Evolutionary conservation across 1,284 basidiomycete genomes (phyloP), one percentile per base, ranked within the genome.

Genomic region (Malassezia arunalokei): DNA sequence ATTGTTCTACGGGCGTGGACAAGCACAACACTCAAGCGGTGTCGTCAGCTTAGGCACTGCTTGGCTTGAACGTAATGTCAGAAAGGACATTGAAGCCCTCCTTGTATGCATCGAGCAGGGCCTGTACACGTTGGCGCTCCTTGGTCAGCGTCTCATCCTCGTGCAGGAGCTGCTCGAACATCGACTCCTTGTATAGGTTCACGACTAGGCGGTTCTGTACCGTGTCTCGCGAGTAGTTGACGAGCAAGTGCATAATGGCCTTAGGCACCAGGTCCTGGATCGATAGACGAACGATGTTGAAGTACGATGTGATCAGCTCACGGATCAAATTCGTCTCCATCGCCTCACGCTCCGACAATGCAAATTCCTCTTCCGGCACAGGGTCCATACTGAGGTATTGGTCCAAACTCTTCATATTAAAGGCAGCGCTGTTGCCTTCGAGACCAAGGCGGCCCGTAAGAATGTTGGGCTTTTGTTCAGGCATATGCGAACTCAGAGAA

Each of bases 201-300:
- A 88, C 82, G 28, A 98, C 94, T 30, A 99, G 79, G 20, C 92
- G 81, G 74, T 95, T 94, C 77, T 98, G 94, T 33, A 99, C 88
- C 27, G 87, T 85, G 70, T 95, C 87, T 43, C 87, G 84, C n/a
- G 89, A 90, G 72, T 88, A 82, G 76, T 95, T 98, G 71, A 99
- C 92, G 60, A 95, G 79, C 67, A 91, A 81, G 61, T 76, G 74
- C 58, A 68, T 63, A 32, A 74, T 65, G 8, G 65, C 65, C 76
- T 99, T 99, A 33, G 94, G 94, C 15, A 98, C 82, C 57, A 96
- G 80, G 74, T 98, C 94, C 70, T 96, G 88, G 62, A 99, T 96
- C 66, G 84, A 87, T 74, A 95, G 89, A 32, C 94, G 83, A 17
- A 94, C 86, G 73, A 99, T 98, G 60, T 80, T 79, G 76, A 99